Evolutionary conservation across 371 early-diverging fungal species (phyloP), one percentile per base, ranked within the genome.

Genomic region (Mortierella sp.): DNA sequence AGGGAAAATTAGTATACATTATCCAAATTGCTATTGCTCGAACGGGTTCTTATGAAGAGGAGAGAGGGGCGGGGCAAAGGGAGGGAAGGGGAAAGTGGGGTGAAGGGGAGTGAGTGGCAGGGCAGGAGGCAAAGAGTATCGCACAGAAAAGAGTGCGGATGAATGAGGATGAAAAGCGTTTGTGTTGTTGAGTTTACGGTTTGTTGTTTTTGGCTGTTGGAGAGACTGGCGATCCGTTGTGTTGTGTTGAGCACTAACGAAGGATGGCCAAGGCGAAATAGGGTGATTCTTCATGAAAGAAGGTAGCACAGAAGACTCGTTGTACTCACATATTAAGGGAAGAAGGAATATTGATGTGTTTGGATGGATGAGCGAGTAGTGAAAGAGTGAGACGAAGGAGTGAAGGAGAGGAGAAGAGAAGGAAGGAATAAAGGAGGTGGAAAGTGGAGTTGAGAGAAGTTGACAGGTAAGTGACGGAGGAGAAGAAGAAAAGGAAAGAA

Each of bases 1-100:
- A 58, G 24, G 26, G 16, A 37, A 71, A 71, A 72, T 72, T 72
- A 66, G 66, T 37, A 19, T 26, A 39, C 11, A 64, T 43, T 8
- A 39, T 19, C 4, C n/a, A 24, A 39, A 52, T 6, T 16, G 34
- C 2, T 31, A 19, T 66, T 47, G 45, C n/a, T n/a, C n/a, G 29
- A 55, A 31, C 45, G 16, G 45, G n/a, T n/a, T n/a, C n/a, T n/a
- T n/a, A 45, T 16, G 45, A 19, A 14, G 10, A 50, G 24, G 24
- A 11, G 50, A 50, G n/a, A 4, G 8, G 37, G n/a, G 61, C 61
- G 22, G 22, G 34, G 61, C 61, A 34, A 22, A 39, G 8, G 14
- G 6, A 24, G 55, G 26, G 6, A 4, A 7, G 22, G 31, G 10
- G 19, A 16, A 58, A 2, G n/a, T n/a, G 19, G 61, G 61, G 19